A percentile compares a stretch with the other conserved stretches of the same genome.
Conservation (phyloP, 179 eudicot genomes). For the Spinacia oleracea region DNA sequence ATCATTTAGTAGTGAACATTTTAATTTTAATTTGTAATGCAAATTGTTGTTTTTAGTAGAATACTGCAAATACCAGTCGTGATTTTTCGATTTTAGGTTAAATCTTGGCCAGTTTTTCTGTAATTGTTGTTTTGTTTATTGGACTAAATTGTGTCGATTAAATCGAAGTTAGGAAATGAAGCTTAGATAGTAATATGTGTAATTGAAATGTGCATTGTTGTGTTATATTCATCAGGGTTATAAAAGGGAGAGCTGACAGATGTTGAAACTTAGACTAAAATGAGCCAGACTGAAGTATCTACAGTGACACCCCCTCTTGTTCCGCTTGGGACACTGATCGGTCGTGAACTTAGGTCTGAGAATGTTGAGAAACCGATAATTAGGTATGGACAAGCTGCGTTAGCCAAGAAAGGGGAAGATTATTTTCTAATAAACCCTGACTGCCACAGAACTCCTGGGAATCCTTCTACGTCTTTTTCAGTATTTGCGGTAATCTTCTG, state of each 20-base stretch:
- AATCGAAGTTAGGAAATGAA: neutral
- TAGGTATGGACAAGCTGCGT: slow-evolving; percentile 71
- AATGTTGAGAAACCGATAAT: slow-evolving; percentile 62
- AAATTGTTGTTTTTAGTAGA: neutral
- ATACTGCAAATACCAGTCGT: neutral
- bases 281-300: slow-evolving; percentile 57
- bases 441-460: slow-evolving; percentile 61
- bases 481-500: slow-evolving; percentile 60
- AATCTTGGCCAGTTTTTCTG: neutral
- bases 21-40: slow-evolving; percentile 2
- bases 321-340: slow-evolving; percentile 68
- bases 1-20: neutral
- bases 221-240: slow-evolving; percentile 27
- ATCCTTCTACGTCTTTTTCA: slow-evolving; percentile 59
- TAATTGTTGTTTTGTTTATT: neutral
- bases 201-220: slow-evolving; percentile 17
- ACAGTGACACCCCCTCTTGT: slow-evolving; percentile 54
- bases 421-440: slow-evolving; percentile 65
- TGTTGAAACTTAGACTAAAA: slow-evolving; percentile 42
- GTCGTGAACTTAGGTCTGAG: slow-evolving; percentile 71
- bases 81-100: neutral
- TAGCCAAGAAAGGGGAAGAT: slow-evolving; percentile 88
- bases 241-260: slow-evolving; percentile 32
- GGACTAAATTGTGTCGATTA: neutral
- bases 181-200: neutral